A percentile compares a stretch with the other conserved stretches of the same genome.
phyloP scores from a whole-genome alignment of 495 filamentous ascomycete species.

The Neurospora sp. region DNA sequence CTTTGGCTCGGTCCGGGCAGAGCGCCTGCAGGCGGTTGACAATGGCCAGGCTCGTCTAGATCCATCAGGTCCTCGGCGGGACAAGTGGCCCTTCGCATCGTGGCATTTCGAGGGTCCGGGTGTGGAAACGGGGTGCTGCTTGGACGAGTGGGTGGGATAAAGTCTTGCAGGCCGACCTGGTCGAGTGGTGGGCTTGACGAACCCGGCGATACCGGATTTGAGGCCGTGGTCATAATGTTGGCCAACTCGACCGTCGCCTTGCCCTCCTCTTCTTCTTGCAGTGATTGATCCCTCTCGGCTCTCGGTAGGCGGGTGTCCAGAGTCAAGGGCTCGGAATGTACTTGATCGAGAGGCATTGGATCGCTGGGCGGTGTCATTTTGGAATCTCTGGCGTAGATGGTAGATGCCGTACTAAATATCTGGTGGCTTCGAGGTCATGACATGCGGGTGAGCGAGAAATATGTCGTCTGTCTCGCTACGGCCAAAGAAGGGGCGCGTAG shows the following conservation, averaged over 20 bases:
- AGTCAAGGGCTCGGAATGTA: conserved; percentile 16
- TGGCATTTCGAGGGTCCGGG: conserved; percentile 34
- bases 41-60: conserved; percentile 11
- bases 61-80: conserved; percentile 22
- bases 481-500: background rate
- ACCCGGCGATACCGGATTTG: conserved; percentile 43
- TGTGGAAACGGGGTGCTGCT: conserved; percentile 49
- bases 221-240: conserved; percentile 41
- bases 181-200: conserved; percentile 43
- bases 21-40: conserved; percentile 3
- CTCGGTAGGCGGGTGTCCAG: conserved; percentile 19
- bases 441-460: background rate
- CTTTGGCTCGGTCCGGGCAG: conserved; percentile 20
- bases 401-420: background rate
- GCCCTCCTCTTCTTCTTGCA: conserved; percentile 30
- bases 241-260: conserved; percentile 35
- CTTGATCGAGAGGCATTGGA: conserved; percentile 16
- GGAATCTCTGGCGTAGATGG: background rate
- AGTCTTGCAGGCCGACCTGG: conserved; percentile 34
- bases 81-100: conserved; percentile 29
- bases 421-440: background rate
- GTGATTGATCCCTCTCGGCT: conserved; percentile 16
- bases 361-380: conserved; percentile 10
- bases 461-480: background rate
- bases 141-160: conserved; percentile 42